Base-by-base conservation (phyloP, 306 rosid species). In the Acacia acuminata region DNA sequence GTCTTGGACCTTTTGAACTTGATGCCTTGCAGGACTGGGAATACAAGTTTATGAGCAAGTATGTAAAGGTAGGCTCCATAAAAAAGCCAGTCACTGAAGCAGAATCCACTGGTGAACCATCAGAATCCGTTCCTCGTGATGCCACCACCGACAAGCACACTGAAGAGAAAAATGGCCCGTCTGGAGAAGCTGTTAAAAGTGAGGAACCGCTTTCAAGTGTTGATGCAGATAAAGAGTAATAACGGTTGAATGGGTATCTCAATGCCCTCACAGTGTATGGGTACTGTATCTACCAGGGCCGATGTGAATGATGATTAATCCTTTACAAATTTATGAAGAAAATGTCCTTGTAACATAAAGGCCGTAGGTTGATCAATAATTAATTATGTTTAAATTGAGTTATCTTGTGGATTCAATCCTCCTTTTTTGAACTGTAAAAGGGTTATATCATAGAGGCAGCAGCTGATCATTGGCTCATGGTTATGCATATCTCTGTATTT, bases 21-120 rank as follows among this genome's bases (percentile, higher is more conserved):
- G 98, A 96, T 1, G 94, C 94, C 27, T 89, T 96, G 84, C 99
- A 91, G 84, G 99, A 96, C 60, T 96, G 99, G 99, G 98, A 94
- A 85, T 94, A 89, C 86, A 92, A 94, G 90, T 96, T 96, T 73
- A 87, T 86, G 91, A 88, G 91, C 80, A 96, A 96, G 94, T 96
- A 96, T 82, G 92, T 80, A 2, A 94, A 90, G 92, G 98, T 94
- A 38, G 99, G 99, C 58, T 44, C 76, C 7, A 47, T 72, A 24
- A 84, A 82, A 88, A 82, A 77, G 77, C 5, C 84, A 0, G 83
- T 79, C 60, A 82, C 88, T 16, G 90, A 89, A 60, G 90, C 84
- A 22, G 85, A 89, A 71, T 40, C 91, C 69, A 70, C 73, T 0
- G 83, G 91, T 20, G 90, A 89, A 65, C 78, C 94, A 10, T 63